phyloP scores from a whole-genome alignment of 768 basidiomycete genomes.

The Ramaria sp. region DNA sequence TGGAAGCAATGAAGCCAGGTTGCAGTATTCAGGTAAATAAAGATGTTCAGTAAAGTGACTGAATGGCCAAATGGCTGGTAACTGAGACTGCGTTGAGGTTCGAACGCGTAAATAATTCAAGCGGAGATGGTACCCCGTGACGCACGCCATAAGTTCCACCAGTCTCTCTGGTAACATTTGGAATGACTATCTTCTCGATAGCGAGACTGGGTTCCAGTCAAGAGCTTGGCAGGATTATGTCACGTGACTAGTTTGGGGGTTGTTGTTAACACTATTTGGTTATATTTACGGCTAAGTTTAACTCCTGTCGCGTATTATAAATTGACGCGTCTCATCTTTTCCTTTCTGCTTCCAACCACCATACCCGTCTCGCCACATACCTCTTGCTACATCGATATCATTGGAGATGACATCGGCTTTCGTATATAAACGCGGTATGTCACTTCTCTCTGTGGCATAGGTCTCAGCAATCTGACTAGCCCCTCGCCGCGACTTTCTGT shows the following conservation, averaged over 20 bases:
- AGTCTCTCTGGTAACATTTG: no score
- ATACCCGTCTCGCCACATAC: neutral
- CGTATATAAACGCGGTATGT: conserved; percentile 47
- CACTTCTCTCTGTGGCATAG: neutral
- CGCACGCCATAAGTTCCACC: no score
- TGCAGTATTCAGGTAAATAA: no score
- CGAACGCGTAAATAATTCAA: no score
- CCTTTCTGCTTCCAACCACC: neutral
- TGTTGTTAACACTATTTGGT: neutral
- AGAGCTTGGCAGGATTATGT: neutral
- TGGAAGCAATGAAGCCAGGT: no score
- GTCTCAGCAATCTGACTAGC: neutral
- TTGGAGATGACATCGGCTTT: conserved; percentile 33
- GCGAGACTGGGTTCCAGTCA: no score
- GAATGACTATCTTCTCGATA: no score
- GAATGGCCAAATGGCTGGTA: no score
- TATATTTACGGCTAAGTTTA: neutral
- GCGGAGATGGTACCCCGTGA: no score
- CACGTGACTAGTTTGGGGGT: neutral
- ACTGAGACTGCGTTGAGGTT: no score
- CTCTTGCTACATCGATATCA: neutral
- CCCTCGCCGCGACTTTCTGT: neutral
- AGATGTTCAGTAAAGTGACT: no score
- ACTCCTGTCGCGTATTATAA: conserved; percentile 3
- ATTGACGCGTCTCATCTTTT: conserved; percentile 4